Evolutionary conservation across 768 basidiomycete genomes (phyloP).

Genomic region (Asterophora lycoperdoides): DNA sequence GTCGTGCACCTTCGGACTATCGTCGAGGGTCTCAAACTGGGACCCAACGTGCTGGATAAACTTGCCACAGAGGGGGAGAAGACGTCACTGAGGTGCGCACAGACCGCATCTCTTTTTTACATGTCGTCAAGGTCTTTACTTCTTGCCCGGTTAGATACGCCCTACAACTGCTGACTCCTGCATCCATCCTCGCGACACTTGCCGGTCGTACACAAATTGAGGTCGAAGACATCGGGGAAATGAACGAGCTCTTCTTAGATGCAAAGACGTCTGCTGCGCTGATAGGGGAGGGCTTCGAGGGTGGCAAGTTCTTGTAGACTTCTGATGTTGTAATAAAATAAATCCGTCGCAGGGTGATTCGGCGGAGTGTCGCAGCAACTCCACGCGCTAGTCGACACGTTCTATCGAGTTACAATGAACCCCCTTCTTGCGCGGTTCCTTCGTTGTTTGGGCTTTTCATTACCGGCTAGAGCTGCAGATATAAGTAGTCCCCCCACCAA

Average conservation of each 20-base stretch:
- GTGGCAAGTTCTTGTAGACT: conserved; percentile 20
- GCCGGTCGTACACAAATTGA: conserved; percentile 79
- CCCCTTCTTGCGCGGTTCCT: too few relatives aligned
- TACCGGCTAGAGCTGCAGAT: too few relatives aligned
- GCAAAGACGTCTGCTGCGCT: conserved; percentile 75
- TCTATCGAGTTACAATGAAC: too few relatives aligned
- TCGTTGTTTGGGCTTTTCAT: too few relatives aligned
- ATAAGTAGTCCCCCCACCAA: too few relatives aligned
- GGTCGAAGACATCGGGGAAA: conserved; percentile 87
- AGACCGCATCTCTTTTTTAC: not conserved
- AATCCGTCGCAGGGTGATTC: too few relatives aligned
- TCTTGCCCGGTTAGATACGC: conserved; percentile 58
- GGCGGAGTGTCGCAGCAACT: too few relatives aligned
- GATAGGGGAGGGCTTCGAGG: conserved; percentile 39
- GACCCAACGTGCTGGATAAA: conserved; percentile 70
- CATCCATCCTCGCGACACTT: conserved; percentile 77
- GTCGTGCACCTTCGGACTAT: conserved; percentile 85
- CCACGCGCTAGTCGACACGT: too few relatives aligned
- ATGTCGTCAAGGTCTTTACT: not conserved
- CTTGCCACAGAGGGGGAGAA: conserved; percentile 80
- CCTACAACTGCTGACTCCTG: conserved; percentile 86
- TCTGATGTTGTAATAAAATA: too few relatives aligned
- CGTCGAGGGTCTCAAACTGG: conserved; percentile 79
- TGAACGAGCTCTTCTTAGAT: conserved; percentile 93
- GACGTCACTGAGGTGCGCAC: conserved; percentile 66